These are phyloP conservation scores for Heterobasidion parviporum DNA, from an alignment of 1,284 basidiomycete species.

Conservation along the genomic window DNA sequence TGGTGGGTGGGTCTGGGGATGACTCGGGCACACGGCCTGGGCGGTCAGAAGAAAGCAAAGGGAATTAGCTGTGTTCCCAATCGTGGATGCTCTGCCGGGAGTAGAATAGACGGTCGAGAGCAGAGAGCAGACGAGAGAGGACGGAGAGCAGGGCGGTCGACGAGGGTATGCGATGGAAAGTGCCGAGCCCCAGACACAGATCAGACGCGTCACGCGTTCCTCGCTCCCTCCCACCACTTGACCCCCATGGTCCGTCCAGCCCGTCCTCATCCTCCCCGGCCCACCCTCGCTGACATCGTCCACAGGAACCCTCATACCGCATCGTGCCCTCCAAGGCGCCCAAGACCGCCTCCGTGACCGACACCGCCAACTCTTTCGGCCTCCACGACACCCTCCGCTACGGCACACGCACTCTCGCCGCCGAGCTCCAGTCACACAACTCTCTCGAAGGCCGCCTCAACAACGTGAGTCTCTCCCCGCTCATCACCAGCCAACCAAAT, in stretches of 20 bases:
- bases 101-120: not conserved
- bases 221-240: not conserved
- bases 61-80: no score
- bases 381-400: slow-evolving; percentile 74
- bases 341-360: slow-evolving; percentile 58
- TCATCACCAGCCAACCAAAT: not conserved
- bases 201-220: not conserved
- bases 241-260: slow-evolving; percentile 10
- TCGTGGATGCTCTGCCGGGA: not conserved
- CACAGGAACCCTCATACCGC: slow-evolving; percentile 56
- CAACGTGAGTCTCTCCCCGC: slow-evolving; percentile 39
- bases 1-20: slow-evolving; percentile 2
- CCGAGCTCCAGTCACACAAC: slow-evolving; percentile 53
- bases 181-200: not conserved
- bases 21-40: no score
- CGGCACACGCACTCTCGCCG: slow-evolving; percentile 67
- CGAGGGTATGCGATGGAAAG: not conserved
- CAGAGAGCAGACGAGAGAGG: not conserved
- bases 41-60: no score
- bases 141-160: not conserved
- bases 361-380: slow-evolving; percentile 65
- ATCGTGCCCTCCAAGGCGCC: slow-evolving; percentile 51
- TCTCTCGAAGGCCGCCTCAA: slow-evolving; percentile 57
- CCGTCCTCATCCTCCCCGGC: not conserved
- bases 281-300: not conserved